Evolutionary conservation across 2,329 filamentous ascomycete genomes (phyloP).

Genomic region (Neurospora sp.): DNA sequence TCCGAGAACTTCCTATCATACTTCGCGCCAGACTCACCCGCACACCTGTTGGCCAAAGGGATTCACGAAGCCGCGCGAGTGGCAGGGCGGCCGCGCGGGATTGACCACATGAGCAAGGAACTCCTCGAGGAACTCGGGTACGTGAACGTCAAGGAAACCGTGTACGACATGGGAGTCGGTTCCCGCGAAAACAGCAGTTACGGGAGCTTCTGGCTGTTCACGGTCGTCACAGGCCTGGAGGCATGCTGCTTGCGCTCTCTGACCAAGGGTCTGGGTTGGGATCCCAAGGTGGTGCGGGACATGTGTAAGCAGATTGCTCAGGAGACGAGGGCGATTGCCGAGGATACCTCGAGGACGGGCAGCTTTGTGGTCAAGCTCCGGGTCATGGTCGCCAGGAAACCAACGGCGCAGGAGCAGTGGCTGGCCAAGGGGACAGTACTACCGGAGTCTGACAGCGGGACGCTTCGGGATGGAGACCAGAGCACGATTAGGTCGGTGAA

Average conservation of each 20-base stretch:
- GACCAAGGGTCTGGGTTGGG: conserved; percentile 43
- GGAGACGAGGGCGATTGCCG: conserved; percentile 39
- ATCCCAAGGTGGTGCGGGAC: conserved; percentile 35
- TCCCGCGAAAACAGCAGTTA: conserved; percentile 33
- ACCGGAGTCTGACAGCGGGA: not conserved
- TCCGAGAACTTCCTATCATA: conserved; percentile 26
- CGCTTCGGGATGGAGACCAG: not conserved
- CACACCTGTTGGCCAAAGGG: conserved; percentile 32
- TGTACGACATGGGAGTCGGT: conserved; percentile 39
- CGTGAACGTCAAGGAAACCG: conserved; percentile 36
- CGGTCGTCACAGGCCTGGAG: conserved; percentile 40
- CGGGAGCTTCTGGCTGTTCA: conserved; percentile 44
- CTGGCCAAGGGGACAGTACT: conserved; percentile 9
- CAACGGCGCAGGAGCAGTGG: conserved; percentile 23
- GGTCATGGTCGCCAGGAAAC: conserved; percentile 41
- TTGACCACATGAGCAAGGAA: conserved; percentile 34
- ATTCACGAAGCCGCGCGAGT: conserved; percentile 32
- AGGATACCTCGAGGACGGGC: conserved; percentile 32
- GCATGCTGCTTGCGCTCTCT: conserved; percentile 38
- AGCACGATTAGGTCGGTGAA: not conserved
- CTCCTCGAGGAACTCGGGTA: conserved; percentile 39
- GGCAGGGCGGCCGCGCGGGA: conserved; percentile 35
- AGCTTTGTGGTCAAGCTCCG: conserved; percentile 37
- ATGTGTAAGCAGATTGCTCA: conserved; percentile 36
- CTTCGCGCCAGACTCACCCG: conserved; percentile 35